A percentile compares a stretch with the other conserved stretches of the same genome.
These are phyloP conservation scores for Lachancea meyersii DNA, from an alignment of 805 yeast genomes.

Conservation along the genomic window DNA sequence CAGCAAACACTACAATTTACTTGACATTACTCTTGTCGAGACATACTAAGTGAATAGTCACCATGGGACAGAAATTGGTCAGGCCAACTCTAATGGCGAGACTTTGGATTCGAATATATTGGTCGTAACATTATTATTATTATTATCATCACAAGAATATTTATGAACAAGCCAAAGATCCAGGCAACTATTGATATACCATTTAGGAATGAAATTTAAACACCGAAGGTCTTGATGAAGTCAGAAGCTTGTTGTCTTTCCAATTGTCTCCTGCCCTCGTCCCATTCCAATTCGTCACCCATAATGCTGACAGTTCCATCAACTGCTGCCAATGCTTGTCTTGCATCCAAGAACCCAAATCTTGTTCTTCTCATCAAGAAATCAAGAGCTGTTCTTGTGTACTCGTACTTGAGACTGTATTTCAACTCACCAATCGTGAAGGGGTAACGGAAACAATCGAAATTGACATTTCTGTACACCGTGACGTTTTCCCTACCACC, in stretches of 20 bases:
- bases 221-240: slow-evolving; percentile 60
- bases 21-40: no score
- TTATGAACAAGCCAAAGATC: neutral
- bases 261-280: slow-evolving; percentile 49
- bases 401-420: slow-evolving; percentile 76
- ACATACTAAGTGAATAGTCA: no score
- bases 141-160: slow-evolving; percentile 4
- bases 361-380: slow-evolving; percentile 91
- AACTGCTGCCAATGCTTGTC: slow-evolving; percentile 71
- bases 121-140: neutral
- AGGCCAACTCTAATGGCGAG: no score
- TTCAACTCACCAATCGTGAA: slow-evolving; percentile 87
- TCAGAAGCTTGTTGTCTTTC: slow-evolving; percentile 43
- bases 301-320: slow-evolving; percentile 81
- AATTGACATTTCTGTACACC: slow-evolving; percentile 19
- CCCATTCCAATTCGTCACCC: slow-evolving; percentile 78
- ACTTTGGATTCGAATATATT: no score
- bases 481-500: slow-evolving; percentile 37
- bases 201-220: slow-evolving; percentile 12
- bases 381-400: slow-evolving; percentile 81
- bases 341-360: slow-evolving; percentile 84
- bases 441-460: slow-evolving; percentile 58
- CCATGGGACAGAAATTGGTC: no score
- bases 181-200: neutral
- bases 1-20: no score